Conservation (phyloP, 1,139 yeast genomes). For the Candida tunisiensis region DNA sequence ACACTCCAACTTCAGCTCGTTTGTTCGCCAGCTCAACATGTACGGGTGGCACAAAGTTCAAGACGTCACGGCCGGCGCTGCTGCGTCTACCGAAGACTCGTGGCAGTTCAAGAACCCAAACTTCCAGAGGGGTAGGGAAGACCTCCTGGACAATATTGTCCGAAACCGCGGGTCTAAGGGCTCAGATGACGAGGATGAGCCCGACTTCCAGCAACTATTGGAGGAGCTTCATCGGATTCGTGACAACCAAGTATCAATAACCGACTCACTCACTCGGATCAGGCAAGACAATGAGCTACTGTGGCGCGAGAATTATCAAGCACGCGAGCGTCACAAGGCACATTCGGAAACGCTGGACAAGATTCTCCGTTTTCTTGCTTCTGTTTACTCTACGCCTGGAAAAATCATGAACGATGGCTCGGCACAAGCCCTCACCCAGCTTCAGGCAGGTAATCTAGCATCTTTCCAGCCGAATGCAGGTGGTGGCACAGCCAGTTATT, state of each 20-base stretch:
- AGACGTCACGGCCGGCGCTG: conserved; percentile 52
- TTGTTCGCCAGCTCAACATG: conserved; percentile 92
- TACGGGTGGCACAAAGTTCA: conserved; percentile 97
- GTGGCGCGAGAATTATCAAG: conserved; percentile 77
- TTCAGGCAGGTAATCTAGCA: too few species aligned
- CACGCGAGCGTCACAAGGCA: conserved; percentile 69
- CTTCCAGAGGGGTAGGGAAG: conserved; percentile 54
- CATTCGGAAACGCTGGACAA: conserved; percentile 83
- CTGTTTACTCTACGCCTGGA: conserved; percentile 80
- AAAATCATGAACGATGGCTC: too few species aligned
- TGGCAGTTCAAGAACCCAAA: conserved; percentile 79
- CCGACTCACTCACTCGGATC: conserved; percentile 70
- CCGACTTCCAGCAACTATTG: conserved; percentile 35
- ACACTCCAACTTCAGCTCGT: conserved; percentile 87
- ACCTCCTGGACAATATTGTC: conserved; percentile 57
- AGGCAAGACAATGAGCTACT: conserved; percentile 76
- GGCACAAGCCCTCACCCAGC: too few species aligned
- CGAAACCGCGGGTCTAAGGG: conserved; percentile 29
- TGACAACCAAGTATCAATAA: conserved; percentile 59
- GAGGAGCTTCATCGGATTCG: conserved; percentile 65
- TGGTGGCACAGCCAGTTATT: too few species aligned
- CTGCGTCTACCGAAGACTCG: conserved; percentile 37
- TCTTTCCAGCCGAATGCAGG: too few species aligned
- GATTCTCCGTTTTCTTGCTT: conserved; percentile 72
- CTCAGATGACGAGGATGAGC: conserved; percentile 27